Evolutionary conservation across 768 basidiomycete species (phyloP).

Genomic region (Russula emetica): DNA sequence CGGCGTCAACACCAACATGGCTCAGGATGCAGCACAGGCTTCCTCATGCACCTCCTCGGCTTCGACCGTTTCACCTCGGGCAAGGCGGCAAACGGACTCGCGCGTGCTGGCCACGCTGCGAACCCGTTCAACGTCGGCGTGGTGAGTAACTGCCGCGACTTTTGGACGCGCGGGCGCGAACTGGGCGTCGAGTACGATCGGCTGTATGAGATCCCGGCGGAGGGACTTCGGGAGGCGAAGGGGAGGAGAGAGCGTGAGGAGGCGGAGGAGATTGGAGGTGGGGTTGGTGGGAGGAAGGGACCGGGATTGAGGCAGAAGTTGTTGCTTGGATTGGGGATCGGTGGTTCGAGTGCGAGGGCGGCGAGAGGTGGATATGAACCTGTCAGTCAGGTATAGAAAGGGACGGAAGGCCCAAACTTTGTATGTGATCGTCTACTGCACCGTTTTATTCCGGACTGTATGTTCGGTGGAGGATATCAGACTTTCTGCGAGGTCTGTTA

Average conservation of each 20-base stretch:
- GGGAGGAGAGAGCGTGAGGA: constrained; percentile 51
- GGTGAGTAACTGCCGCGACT: constrained; percentile 80
- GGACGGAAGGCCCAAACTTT: neutral
- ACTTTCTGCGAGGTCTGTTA: neutral
- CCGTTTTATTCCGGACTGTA: constrained; percentile 2
- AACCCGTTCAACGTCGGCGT: constrained; percentile 92
- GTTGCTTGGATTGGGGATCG: constrained; percentile 53
- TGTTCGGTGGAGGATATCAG: neutral
- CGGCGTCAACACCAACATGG: constrained; percentile 44
- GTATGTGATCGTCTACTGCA: neutral
- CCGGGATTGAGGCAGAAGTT: constrained; percentile 43
- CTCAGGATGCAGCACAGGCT: constrained; percentile 47
- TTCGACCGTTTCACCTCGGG: constrained; percentile 93
- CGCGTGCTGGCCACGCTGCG: constrained; percentile 63
- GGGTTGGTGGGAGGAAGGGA: constrained; percentile 36
- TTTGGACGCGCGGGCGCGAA: constrained; percentile 85
- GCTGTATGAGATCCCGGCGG: constrained; percentile 83
- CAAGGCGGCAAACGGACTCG: constrained; percentile 81
- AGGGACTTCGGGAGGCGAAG: constrained; percentile 79
- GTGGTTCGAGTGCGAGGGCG: constrained; percentile 40
- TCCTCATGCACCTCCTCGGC: constrained; percentile 87
- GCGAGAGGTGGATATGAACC: constrained; percentile 60
- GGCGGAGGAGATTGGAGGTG: constrained; percentile 44
- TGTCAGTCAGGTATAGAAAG: constrained; percentile 50
- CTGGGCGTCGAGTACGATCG: constrained; percentile 87